Percentiles rank a stretch among this genome's conserved stretches.
Conservation (phyloP, 169 alveolate genomes). For the Eimeria acervulina region DNA sequence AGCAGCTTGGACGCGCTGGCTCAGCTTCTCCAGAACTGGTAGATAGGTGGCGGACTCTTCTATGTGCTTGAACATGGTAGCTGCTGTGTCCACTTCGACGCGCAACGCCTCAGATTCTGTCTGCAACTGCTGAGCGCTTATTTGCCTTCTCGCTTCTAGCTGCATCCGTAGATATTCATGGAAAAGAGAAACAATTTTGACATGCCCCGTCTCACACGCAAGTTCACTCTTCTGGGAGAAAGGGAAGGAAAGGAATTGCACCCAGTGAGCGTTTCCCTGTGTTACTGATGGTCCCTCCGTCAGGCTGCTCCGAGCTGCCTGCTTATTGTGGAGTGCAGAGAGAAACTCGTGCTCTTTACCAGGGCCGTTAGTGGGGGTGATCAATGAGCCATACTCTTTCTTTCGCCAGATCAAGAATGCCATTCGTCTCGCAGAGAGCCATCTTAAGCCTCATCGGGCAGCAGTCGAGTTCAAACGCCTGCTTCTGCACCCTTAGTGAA, state of each 20-base stretch:
- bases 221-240: no score
- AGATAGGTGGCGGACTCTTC: constrained; percentile 23
- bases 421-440: constrained; percentile 64
- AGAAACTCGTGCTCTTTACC: not conserved
- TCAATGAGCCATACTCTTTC: constrained; percentile 42
- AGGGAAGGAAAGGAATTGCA: not conserved
- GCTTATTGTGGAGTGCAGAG: not conserved
- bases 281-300: no score
- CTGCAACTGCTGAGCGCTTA: constrained; percentile 50
- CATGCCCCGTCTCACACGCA: not conserved
- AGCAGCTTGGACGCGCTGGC: constrained; percentile 53
- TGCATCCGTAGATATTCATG: not conserved
- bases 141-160: constrained; percentile 79
- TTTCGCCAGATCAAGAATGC: constrained; percentile 72
- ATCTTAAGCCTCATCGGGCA: constrained; percentile 66
- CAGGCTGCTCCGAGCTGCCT: not conserved
- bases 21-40: constrained; percentile 32
- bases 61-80: constrained; percentile 16
- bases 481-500: constrained; percentile 58
- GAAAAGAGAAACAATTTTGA: not conserved
- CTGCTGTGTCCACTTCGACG: constrained; percentile 36
- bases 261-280: not conserved
- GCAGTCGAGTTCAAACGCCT: constrained; percentile 67
- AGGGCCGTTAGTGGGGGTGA: not conserved
- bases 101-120: constrained; percentile 50